Evolutionary conservation across 345 rosid genomes (phyloP).

Genomic region (Rhizophora apiculata): DNA sequence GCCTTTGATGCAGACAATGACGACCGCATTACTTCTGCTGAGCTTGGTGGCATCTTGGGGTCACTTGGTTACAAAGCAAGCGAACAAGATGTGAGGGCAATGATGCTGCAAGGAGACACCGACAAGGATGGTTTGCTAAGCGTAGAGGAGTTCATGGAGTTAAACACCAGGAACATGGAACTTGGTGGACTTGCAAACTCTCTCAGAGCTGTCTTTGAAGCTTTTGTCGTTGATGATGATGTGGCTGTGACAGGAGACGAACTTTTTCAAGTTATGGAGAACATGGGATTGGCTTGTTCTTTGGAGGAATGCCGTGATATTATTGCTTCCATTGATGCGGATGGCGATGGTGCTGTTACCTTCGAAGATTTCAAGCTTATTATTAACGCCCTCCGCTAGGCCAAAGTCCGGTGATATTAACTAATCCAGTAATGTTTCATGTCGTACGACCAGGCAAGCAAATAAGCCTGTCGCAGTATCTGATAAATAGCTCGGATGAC

Average conservation of each 20-base stretch:
- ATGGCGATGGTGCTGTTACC: conserved; percentile 51
- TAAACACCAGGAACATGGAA: conserved; percentile 54
- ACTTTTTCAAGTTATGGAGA: conserved; percentile 27
- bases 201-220: conserved; percentile 34
- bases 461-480: not conserved
- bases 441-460: not conserved
- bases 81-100: conserved; percentile 44
- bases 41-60: conserved; percentile 52
- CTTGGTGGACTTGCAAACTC: conserved; percentile 33
- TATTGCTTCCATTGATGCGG: conserved; percentile 46
- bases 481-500: no score
- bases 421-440: not conserved
- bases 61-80: conserved; percentile 51
- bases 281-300: conserved; percentile 26
- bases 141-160: conserved; percentile 52
- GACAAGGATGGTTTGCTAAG: conserved; percentile 52
- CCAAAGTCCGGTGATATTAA: not conserved
- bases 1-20: conserved; percentile 61
- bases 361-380: conserved; percentile 42
- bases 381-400: conserved; percentile 30
- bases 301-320: conserved; percentile 34
- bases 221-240: conserved; percentile 21
- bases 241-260: conserved; percentile 41
- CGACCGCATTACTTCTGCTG: conserved; percentile 45
- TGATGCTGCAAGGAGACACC: conserved; percentile 53